phyloP scores from a whole-genome alignment of 2,329 filamentous ascomycete genomes.

The Fusarium humuli region DNA sequence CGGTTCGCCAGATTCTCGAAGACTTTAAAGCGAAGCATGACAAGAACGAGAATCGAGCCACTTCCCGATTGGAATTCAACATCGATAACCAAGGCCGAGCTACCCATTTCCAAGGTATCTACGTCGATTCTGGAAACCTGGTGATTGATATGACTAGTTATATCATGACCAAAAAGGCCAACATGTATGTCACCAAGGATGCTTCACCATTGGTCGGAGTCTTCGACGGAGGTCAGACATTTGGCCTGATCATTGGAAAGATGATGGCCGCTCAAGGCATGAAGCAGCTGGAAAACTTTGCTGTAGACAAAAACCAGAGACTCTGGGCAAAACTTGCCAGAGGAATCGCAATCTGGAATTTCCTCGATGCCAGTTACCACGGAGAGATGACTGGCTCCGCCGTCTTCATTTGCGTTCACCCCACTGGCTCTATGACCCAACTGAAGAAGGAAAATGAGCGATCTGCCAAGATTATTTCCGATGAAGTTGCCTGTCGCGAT shows the following conservation, averaged over 20 bases:
- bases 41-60: neutral
- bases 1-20: neutral
- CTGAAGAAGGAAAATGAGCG: neutral
- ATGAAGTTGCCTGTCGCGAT: neutral
- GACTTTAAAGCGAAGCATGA: neutral
- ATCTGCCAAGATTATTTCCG: neutral
- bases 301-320: conserved; percentile 31
- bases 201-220: neutral
- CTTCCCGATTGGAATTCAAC: neutral
- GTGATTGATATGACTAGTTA: neutral
- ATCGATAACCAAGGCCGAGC: neutral
- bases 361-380: conserved; percentile 29
- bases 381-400: conserved; percentile 28
- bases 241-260: conserved; percentile 23
- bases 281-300: conserved; percentile 38
- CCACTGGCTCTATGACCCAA: conserved; percentile 33
- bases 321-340: conserved; percentile 42
- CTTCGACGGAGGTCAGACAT: conserved; percentile 24
- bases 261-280: conserved; percentile 39
- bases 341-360: conserved; percentile 47
- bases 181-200: neutral
- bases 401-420: conserved; percentile 45
- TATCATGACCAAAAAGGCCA: neutral
- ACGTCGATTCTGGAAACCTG: neutral
- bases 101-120: neutral